Conservation (phyloP, 768 basidiomycete species). For the Pisolithus albus region DNA sequence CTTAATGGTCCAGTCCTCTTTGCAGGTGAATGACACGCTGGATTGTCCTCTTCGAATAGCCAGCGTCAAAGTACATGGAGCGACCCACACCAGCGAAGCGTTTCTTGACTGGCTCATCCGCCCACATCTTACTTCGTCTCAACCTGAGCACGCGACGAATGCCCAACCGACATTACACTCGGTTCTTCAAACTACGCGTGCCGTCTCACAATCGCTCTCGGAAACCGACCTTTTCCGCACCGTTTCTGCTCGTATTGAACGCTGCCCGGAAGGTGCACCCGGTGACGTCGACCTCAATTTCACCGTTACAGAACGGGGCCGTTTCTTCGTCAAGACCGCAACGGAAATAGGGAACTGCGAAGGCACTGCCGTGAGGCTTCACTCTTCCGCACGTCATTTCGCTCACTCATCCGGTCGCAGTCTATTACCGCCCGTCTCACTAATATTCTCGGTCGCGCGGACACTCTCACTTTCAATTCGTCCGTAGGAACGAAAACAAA, state of each 20-base stretch:
- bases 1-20: background rate
- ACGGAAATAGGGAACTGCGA: conserved; percentile 94
- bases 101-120: conserved; percentile 78
- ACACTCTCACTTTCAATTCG: conserved; percentile 75
- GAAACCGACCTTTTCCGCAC: conserved; percentile 73
- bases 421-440: conserved; percentile 74
- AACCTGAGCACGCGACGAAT: conserved; percentile 5
- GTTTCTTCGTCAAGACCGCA: conserved; percentile 71
- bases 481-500: conserved; percentile 85
- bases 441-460: conserved; percentile 89
- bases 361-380: conserved; percentile 73
- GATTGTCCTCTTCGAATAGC: conserved; percentile 61
- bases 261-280: conserved; percentile 43
- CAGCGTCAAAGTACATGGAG: conserved; percentile 77
- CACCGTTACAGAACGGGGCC: conserved; percentile 65
- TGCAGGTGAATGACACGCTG: conserved; percentile 36
- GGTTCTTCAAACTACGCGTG: conserved; percentile 63
- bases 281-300: conserved; percentile 79
- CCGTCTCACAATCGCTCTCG: conserved; percentile 57
- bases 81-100: conserved; percentile 61
- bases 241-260: conserved; percentile 59
- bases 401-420: conserved; percentile 28
- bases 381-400: background rate
- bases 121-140: conserved; percentile 43
- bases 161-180: conserved; percentile 43